Percentiles rank a stretch among this genome's conserved stretches.
Evolutionary conservation across 805 yeast species (phyloP).

Genomic region (Hanseniaspora vineae): DNA sequence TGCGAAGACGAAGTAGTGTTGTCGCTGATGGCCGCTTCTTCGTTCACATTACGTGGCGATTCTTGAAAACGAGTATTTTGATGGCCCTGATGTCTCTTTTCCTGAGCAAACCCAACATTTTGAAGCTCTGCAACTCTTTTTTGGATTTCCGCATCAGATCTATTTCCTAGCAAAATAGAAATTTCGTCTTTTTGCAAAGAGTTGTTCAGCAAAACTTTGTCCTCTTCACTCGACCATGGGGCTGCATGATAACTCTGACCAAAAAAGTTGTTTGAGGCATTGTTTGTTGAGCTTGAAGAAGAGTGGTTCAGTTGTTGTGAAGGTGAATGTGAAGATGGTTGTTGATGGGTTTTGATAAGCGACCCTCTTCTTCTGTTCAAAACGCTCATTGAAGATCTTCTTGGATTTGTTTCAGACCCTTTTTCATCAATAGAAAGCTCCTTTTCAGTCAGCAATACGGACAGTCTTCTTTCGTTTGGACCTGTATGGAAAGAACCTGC

Average conservation of each 20-base stretch:
- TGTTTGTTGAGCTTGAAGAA: background rate
- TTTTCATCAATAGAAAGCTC: background rate
- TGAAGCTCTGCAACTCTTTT: constrained; percentile 38
- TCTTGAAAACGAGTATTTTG: too few species aligned
- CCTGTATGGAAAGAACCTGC: background rate
- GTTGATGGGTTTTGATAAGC: constrained; percentile 6
- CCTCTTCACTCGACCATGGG: constrained; percentile 52
- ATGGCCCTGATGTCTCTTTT: too few species aligned
- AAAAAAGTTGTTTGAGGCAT: background rate
- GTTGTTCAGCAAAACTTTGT: constrained; percentile 44
- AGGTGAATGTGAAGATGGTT: too few species aligned
- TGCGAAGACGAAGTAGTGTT: background rate
- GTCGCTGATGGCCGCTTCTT: background rate
- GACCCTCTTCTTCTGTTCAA: constrained; percentile 16
- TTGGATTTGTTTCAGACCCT: constrained; percentile 4
- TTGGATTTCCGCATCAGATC: constrained; percentile 65
- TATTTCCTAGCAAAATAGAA: constrained; percentile 54
- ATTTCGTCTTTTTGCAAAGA: constrained; percentile 63
- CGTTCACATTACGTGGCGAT: too few species aligned
- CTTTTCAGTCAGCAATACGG: constrained; percentile 1
- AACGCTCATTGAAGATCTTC: constrained; percentile 21
- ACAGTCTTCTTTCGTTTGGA: constrained; percentile 5
- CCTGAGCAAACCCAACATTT: background rate
- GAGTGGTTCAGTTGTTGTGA: background rate
- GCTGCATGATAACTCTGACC: constrained; percentile 1